A percentile compares a stretch with the other conserved stretches of the same genome.
phyloP scores from a whole-genome alignment of 2,329 filamentous ascomycete genomes.

The Byssochlamys sp. region DNA sequence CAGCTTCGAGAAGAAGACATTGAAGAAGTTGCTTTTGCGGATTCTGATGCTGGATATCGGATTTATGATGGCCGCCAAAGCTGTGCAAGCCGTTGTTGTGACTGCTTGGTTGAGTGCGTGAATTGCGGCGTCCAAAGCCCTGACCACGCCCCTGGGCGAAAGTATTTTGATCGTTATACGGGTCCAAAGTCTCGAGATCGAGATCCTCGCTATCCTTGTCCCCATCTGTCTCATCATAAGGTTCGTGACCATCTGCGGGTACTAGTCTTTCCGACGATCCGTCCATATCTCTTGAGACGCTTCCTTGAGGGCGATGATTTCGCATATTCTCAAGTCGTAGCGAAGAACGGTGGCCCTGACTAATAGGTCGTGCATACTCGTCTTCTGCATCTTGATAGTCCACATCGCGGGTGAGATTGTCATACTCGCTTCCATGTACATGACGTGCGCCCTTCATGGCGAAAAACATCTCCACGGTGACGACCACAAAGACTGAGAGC shows the following conservation, averaged over 20 bases:
- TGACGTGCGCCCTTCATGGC: slow-evolving; percentile 59
- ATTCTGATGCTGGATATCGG: slow-evolving; percentile 39
- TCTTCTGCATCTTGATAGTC: slow-evolving; percentile 10
- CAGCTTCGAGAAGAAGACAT: slow-evolving; percentile 69
- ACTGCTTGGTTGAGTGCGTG: neutral
- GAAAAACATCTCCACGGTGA: slow-evolving; percentile 80
- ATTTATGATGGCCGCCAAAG: slow-evolving; percentile 8
- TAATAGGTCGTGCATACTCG: slow-evolving; percentile 15
- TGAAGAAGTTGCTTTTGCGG: slow-evolving; percentile 62
- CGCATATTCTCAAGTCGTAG: slow-evolving; percentile 13
- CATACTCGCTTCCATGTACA: slow-evolving; percentile 46
- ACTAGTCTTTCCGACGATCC: slow-evolving; percentile 1
- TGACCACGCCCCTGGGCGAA: slow-evolving; percentile 2
- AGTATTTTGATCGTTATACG: slow-evolving; percentile 16
- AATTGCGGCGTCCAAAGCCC: neutral
- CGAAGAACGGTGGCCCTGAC: slow-evolving; percentile 11
- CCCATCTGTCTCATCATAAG: slow-evolving; percentile 14
- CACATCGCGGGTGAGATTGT: slow-evolving; percentile 30
- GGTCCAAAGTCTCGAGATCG: slow-evolving; percentile 47
- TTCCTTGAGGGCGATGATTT: slow-evolving; percentile 3
- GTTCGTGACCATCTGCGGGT: slow-evolving; percentile 10
- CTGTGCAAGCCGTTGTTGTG: neutral
- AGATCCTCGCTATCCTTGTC: slow-evolving; percentile 51
- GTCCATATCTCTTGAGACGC: neutral
- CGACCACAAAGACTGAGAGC: slow-evolving; percentile 70